A percentile compares a stretch with the other conserved stretches of the same genome.
These are phyloP conservation scores for Tulasnella sp. DNA, from an alignment of 768 basidiomycete species.

Conservation along the genomic window DNA sequence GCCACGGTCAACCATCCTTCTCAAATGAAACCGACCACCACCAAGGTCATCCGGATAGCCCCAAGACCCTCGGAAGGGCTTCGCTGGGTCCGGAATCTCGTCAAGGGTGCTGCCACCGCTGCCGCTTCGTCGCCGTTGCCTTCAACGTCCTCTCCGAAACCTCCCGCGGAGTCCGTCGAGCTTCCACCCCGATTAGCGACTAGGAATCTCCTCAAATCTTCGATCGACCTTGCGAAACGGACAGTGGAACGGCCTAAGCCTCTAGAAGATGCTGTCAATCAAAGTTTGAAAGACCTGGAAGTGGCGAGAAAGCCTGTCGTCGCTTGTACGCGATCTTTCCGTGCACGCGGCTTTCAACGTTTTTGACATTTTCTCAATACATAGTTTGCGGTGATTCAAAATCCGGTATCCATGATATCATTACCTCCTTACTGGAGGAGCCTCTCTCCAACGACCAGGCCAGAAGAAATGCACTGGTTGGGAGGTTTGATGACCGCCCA, in stretches of 20 bases:
- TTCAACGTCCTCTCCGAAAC: neutral
- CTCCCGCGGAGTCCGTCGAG: neutral
- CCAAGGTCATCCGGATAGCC: no score
- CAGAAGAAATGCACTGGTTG: conserved; percentile 1
- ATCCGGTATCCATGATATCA: neutral
- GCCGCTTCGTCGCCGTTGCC: neutral
- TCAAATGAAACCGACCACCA: no score
- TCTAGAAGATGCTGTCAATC: neutral
- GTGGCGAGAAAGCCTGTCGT: neutral
- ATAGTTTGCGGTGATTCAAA: conserved; percentile 5
- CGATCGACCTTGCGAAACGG: conserved; percentile 1
- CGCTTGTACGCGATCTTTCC: neutral
- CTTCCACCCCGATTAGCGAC: conserved; percentile 4
- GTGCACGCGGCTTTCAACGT: neutral
- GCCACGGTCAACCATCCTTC: no score
- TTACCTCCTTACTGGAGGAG: conserved; percentile 10
- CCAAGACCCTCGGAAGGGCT: no score
- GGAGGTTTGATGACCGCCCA: neutral
- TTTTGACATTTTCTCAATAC: neutral
- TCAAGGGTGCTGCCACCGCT: neutral
- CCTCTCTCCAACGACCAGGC: conserved; percentile 9
- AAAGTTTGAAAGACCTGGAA: neutral
- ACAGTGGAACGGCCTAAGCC: neutral
- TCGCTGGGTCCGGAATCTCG: neutral
- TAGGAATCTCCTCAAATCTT: neutral